Conservation (phyloP, 2,329 filamentous ascomycete species). For the Coleophoma cylindrospora region DNA sequence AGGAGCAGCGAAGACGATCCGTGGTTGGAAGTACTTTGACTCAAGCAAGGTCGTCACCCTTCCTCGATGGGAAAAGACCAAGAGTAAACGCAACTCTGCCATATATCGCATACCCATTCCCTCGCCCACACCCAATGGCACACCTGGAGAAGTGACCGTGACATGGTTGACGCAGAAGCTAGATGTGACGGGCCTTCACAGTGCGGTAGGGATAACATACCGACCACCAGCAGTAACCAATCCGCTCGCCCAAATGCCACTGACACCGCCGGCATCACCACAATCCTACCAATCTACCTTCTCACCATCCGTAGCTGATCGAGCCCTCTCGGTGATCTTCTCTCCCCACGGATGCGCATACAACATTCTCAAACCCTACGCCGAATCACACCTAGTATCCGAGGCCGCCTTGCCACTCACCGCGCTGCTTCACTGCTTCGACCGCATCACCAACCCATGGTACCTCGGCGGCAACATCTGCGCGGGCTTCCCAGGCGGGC, state of each 20-base stretch:
- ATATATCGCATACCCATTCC: slow-evolving; percentile 45
- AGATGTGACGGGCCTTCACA: slow-evolving; percentile 57
- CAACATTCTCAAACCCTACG: slow-evolving; percentile 47
- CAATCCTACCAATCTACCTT: slow-evolving; percentile 16
- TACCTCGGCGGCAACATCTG: slow-evolving; percentile 56
- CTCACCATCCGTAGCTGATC: slow-evolving; percentile 29
- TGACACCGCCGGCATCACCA: slow-evolving; percentile 17
- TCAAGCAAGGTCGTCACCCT: slow-evolving; percentile 39
- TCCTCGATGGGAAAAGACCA: slow-evolving; percentile 40
- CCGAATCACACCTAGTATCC: slow-evolving; percentile 48
- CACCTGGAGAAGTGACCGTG: slow-evolving; percentile 65
- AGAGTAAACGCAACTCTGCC: slow-evolving; percentile 18
- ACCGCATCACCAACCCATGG: slow-evolving; percentile 53
- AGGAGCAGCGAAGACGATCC: slow-evolving; percentile 58
- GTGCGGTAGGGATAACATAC: slow-evolving; percentile 69
- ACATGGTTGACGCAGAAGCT: slow-evolving; percentile 57
- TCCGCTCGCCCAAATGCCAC: slow-evolving; percentile 1
- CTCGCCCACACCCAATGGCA: slow-evolving; percentile 43
- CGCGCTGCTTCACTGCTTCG: slow-evolving; percentile 60
- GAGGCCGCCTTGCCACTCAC: slow-evolving; percentile 57
- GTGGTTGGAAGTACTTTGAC: slow-evolving; percentile 64
- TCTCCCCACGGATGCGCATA: slow-evolving; percentile 59
- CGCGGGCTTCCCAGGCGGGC: slow-evolving; percentile 49
- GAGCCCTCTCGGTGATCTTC: slow-evolving; percentile 56
- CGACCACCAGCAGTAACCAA: slow-evolving; percentile 33